These are phyloP conservation scores for Starmera stellimalicola DNA, from an alignment of 1,139 yeast species.

Conservation along the genomic window DNA sequence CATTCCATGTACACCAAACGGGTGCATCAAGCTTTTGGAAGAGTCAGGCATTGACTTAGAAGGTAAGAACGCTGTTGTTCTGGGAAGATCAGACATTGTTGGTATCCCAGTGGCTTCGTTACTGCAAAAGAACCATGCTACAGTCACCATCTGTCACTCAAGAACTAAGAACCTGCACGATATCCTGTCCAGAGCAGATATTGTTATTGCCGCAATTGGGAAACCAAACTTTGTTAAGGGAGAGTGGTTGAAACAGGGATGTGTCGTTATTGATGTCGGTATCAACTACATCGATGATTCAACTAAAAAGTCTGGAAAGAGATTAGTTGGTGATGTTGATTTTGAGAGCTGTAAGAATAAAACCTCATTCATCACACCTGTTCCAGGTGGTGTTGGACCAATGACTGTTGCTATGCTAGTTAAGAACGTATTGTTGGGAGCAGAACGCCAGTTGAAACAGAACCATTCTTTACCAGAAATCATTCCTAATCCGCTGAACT, in stretches of 20 bases:
- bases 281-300: slow-evolving; percentile 64
- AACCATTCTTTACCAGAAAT: slow-evolving; percentile 41
- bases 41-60: slow-evolving; percentile 48
- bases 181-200: slow-evolving; percentile 54
- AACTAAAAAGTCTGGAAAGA: slow-evolving; percentile 52
- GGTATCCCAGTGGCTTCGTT: slow-evolving; percentile 75
- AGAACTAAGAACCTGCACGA: slow-evolving; percentile 42
- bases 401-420: slow-evolving; percentile 84
- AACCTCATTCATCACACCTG: slow-evolving; percentile 66
- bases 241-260: slow-evolving; percentile 62
- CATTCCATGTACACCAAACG: slow-evolving; percentile 76
- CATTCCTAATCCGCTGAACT: slow-evolving; percentile 41
- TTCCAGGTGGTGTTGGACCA: slow-evolving; percentile 87
- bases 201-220: slow-evolving; percentile 73
- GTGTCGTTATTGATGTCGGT: slow-evolving; percentile 71
- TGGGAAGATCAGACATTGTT: slow-evolving; percentile 77
- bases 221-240: slow-evolving; percentile 61
- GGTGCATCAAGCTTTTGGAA: slow-evolving; percentile 58
- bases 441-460: slow-evolving; percentile 35
- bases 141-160: slow-evolving; percentile 68
- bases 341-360: slow-evolving; percentile 44
- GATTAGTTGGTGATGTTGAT: slow-evolving; percentile 73
- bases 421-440: slow-evolving; percentile 57
- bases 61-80: slow-evolving; percentile 68
- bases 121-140: slow-evolving; percentile 62